Evolutionary conservation across 1,284 basidiomycete species (phyloP), one percentile per base, ranked within the genome.

Genomic region (Ceratobasidium sp.): DNA sequence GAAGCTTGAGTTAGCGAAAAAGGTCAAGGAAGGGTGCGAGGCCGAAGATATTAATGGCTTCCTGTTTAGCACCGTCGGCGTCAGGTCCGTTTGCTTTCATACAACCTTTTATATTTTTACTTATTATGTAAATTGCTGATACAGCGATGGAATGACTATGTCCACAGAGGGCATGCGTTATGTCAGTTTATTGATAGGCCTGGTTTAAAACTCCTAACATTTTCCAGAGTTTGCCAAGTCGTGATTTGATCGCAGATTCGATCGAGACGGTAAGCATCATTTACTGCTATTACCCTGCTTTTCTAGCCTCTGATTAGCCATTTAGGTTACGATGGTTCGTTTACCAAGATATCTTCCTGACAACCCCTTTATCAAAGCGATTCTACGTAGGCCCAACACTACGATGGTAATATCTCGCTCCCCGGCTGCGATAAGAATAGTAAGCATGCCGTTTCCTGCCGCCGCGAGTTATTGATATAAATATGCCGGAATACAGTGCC

Each of bases 201-300:
- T 13, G 16, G 21, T 23, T 30, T n/a, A 26, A 13, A 14, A 64
- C 23, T 47, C 18, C 64, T 52, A 46, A 67, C 23, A 16, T 11
- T 47, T 44, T 47, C 30, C 63, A 93, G 91, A 95, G 93, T 57
- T 84, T 97, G 30, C 95, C 95, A 23, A 93, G 89, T 82, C 89
- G 95, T 72, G 95, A 97, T 79, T 81, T 97, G 67, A 97, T 97
- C 76, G 95, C 94, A 23, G 95, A 96, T 79, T 93, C 92, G 41
- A 91, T 96, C 74, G 94, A 96, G 84, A 89, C 92, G 44, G 93
- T 93, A 79, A 73, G 87, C 79, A 1, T 32, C 61, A 7, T 38
- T 35, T n/a, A 14, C 18, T 38, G 18, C 7, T 3, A 6, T 38
- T 71, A 18, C n/a, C 28, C 41, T 59, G 21, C 28, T 38, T 49